Conservation (phyloP, 257 asterid species). For the Nicotiana tabacum region DNA sequence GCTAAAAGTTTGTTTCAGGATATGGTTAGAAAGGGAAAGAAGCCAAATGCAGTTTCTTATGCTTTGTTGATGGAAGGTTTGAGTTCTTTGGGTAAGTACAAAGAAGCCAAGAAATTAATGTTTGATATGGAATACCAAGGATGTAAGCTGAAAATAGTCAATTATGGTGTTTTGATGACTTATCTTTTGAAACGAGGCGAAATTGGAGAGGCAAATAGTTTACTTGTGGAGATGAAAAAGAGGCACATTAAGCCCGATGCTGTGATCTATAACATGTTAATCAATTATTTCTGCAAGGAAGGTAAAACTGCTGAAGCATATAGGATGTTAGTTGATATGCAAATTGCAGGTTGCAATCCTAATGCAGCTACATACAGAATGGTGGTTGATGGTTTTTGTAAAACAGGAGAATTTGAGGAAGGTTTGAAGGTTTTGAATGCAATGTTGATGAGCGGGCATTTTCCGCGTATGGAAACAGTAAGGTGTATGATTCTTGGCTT, state of each 20-base stretch:
- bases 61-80: slow-evolving; percentile 78
- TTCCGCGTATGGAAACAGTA: slow-evolving; percentile 52
- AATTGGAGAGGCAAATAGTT: slow-evolving; percentile 54
- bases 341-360: slow-evolving; percentile 57
- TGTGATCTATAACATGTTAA: slow-evolving; percentile 61
- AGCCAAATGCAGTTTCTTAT: slow-evolving; percentile 61
- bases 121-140: slow-evolving; percentile 94
- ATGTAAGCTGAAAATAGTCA: slow-evolving; percentile 55
- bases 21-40: slow-evolving; percentile 56
- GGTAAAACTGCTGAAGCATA: slow-evolving; percentile 59
- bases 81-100: slow-evolving; percentile 43
- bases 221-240: slow-evolving; percentile 79
- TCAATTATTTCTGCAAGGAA: slow-evolving; percentile 42
- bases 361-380: slow-evolving; percentile 75
- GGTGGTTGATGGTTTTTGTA: slow-evolving; percentile 75
- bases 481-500: slow-evolving; percentile 43
- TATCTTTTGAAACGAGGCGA: slow-evolving; percentile 59
- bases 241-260: slow-evolving; percentile 67
- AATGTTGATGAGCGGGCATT: slow-evolving; percentile 55
- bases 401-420: slow-evolving; percentile 43
- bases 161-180: slow-evolving; percentile 71
- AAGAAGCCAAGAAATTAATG: slow-evolving; percentile 77
- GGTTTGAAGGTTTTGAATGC: slow-evolving; percentile 65
- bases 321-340: slow-evolving; percentile 67
- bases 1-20: slow-evolving; percentile 59